phyloP scores from a whole-genome alignment of 1,139 yeast genomes.

The Zygoascus hellenicus region DNA sequence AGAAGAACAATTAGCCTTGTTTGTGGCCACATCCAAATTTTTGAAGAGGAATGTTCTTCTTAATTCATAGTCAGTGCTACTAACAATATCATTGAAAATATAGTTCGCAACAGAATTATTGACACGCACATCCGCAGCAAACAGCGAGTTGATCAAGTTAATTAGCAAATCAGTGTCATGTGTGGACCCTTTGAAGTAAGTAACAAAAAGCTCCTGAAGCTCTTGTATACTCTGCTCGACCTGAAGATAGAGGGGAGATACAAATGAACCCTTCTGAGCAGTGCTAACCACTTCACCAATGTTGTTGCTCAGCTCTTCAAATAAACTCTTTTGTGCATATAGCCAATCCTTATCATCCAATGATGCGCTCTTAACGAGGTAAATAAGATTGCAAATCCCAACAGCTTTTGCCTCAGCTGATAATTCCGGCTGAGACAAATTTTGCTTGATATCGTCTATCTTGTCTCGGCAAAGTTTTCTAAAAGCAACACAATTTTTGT shows the following conservation, averaged over 20 bases:
- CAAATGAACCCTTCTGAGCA: slow-evolving; percentile 42
- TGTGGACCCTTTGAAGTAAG: slow-evolving; percentile 38
- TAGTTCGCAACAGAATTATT: slow-evolving; percentile 50
- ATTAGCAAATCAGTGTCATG: slow-evolving; percentile 41
- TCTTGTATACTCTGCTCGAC: slow-evolving; percentile 64
- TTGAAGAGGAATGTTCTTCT: slow-evolving; percentile 50
- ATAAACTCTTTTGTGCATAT: slow-evolving; percentile 43
- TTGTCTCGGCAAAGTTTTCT: slow-evolving; percentile 51
- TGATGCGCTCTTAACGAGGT: slow-evolving; percentile 52
- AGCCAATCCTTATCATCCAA: slow-evolving; percentile 60
- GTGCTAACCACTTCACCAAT: slow-evolving; percentile 43
- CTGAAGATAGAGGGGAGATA: slow-evolving; percentile 63
- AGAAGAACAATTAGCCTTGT: slow-evolving; percentile 31
- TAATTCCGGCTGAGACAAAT: slow-evolving; percentile 33
- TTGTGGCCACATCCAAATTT: slow-evolving; percentile 44
- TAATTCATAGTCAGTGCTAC: slow-evolving; percentile 42
- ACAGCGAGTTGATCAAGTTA: slow-evolving; percentile 44
- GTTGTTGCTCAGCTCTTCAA: slow-evolving; percentile 43
- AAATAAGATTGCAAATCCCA: slow-evolving; percentile 67
- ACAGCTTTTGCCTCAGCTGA: slow-evolving; percentile 51
- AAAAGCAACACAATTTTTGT: slow-evolving; percentile 54
- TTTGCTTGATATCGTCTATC: slow-evolving; percentile 34
- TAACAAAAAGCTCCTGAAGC: slow-evolving; percentile 52
- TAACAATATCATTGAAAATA: slow-evolving; percentile 53
- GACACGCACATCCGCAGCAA: slow-evolving; percentile 41